These are phyloP conservation scores for Yamadazyma spencermartinsiae DNA, from an alignment of 1,139 yeast species.

Conservation along the genomic window DNA sequence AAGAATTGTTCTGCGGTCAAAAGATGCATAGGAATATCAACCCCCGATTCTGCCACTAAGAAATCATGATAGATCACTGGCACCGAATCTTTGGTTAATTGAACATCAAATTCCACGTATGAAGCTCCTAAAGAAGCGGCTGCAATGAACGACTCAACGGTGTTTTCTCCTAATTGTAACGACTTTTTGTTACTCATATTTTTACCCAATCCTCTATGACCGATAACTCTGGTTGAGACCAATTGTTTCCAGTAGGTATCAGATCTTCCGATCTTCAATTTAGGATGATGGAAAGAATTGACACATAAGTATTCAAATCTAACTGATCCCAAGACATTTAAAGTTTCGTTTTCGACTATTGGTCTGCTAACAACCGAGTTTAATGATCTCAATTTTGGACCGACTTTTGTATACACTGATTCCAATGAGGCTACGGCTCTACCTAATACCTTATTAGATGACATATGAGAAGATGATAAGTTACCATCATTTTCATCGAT, in stretches of 20 bases:
- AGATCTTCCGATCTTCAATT: constrained; percentile 66
- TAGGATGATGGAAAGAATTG: constrained; percentile 71
- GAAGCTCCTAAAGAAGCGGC: constrained; percentile 95
- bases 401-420: constrained; percentile 67
- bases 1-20: constrained; percentile 88
- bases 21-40: constrained; percentile 94
- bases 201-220: constrained; percentile 95
- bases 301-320: constrained; percentile 75
- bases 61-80: constrained; percentile 97
- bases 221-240: constrained; percentile 88
- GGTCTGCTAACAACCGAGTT: constrained; percentile 74
- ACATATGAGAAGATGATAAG: constrained; percentile 10
- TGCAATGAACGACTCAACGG: constrained; percentile 92
- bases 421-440: constrained; percentile 81
- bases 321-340: constrained; percentile 76
- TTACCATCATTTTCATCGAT: constrained; percentile 10
- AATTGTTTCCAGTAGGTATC: constrained; percentile 92
- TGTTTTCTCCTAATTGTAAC: constrained; percentile 92
- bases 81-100: constrained; percentile 85
- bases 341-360: constrained; percentile 65
- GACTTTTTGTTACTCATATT: constrained; percentile 64
- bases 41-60: constrained; percentile 92
- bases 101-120: constrained; percentile 95
- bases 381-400: constrained; percentile 67
- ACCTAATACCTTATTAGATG: constrained; percentile 53